Evolutionary conservation across 306 rosid genomes (phyloP), one percentile per base, ranked within the genome.

Genomic region (Senna tora): DNA sequence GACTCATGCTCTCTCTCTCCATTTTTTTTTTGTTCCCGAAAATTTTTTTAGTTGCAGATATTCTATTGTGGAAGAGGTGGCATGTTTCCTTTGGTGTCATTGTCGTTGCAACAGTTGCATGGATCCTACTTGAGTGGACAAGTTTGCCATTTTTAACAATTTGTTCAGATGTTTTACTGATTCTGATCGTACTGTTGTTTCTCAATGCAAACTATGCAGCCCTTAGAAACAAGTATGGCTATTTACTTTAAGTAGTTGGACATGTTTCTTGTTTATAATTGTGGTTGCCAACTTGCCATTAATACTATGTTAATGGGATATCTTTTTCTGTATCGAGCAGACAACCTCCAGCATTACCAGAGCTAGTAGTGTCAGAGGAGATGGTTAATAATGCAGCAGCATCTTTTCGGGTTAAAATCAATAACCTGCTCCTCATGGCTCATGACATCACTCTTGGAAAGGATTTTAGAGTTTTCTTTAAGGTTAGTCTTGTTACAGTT

Each of bases 401-500:
- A 68, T 86, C 98, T 17, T 68, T 91, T 80, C 98, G 98, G 30
- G 98, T 84, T 33, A 94, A 89, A 83, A 82, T 94, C 82, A 91
- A 94, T 39, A 86, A 80, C 65, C 79, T 84, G 68, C 88, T 94
- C 67, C 90, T 86, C 79, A 83, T 94, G 84, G 98, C 98, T 77
- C 98, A 94, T 67, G 96, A 89, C 71, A 91, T 94, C 83, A 86
- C 98, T 71, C 81, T 94, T 62, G 98, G 98, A 77, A 94, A 91
- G 75, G 97, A 94, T 79, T 94, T 94, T 79, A 86, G 68, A 75
- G 78, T 86, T 39, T 91, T 94, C 80, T 91, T 91, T 74, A 91
- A 91, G 97, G 98, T 94, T 49, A 60, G 85, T 91, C 32, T 77
- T 8, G 21, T 16, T 73, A 67, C 72, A 13, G 34, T 45, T 52